These are phyloP conservation scores for Colletotrichum musicola DNA, from an alignment of 2,329 filamentous ascomycete species.

Conservation along the genomic window DNA sequence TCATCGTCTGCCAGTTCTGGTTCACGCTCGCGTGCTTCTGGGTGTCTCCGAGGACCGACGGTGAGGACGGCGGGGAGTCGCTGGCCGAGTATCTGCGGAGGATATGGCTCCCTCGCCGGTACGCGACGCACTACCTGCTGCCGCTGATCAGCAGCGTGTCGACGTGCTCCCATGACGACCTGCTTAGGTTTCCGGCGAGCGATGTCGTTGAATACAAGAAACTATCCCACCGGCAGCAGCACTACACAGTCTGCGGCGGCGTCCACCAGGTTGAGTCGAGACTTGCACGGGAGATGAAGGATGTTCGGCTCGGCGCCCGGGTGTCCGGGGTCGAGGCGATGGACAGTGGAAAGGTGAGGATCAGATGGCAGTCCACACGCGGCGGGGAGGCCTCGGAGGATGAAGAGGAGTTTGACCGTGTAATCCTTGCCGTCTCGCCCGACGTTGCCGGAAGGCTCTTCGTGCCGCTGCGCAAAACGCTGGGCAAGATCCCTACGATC, in stretches of 20 bases:
- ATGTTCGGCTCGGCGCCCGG: constrained; percentile 55
- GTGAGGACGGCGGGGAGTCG: constrained; percentile 52
- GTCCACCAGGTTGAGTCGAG: constrained; percentile 62
- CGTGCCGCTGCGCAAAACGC: constrained; percentile 51
- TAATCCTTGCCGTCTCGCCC: constrained; percentile 67
- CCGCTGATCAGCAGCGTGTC: constrained; percentile 67
- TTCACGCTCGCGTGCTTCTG: constrained; percentile 66
- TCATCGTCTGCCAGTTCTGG: constrained; percentile 65
- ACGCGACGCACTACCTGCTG: constrained; percentile 62
- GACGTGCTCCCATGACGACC: constrained; percentile 64
- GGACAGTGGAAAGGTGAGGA: constrained; percentile 43
- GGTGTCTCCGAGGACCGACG: constrained; percentile 49
- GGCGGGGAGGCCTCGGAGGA: constrained; percentile 21
- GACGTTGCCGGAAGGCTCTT: constrained; percentile 64
- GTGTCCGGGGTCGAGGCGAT: constrained; percentile 51
- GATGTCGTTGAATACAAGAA: constrained; percentile 66
- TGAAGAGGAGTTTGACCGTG: constrained; percentile 61
- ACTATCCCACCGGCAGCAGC: constrained; percentile 59
- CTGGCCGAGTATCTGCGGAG: constrained; percentile 63
- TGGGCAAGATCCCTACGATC: constrained; percentile 61
- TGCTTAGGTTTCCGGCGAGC: constrained; percentile 65
- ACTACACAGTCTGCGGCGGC: constrained; percentile 64
- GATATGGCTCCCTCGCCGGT: constrained; percentile 62
- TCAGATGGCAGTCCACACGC: constrained; percentile 49
- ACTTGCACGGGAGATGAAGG: constrained; percentile 53